Base-by-base conservation (phyloP, 2,329 filamentous ascomycete species). In the Beauveria rudraprayagi region DNA sequence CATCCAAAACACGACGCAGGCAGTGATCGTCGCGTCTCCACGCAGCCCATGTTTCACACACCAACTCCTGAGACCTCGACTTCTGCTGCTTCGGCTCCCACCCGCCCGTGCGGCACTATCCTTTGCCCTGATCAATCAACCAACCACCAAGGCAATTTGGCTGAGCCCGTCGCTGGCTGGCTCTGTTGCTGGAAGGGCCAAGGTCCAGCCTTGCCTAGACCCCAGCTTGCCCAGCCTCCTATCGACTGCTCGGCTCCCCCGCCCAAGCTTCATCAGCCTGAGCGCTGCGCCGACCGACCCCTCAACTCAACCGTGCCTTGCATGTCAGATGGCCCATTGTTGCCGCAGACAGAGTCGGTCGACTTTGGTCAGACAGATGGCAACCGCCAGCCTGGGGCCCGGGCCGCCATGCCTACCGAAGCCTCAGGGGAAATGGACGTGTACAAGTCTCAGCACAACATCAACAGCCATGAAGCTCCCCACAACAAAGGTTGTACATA, bases 41-140 rank as follows among this genome's bases (percentile, higher is more conserved):
- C 58, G 50, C 58, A 60, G 37, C 58, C 50, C 41, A 44, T 48
- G 58, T 60, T 60, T 60, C 58, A 60, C 47, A 59, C 47, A 59
- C 56, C 47, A 52, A 11, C 47, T 58, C 34, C 46, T 44, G 28
- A 34, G 30, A 34, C 30, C 11, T 34, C 10, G 30, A 34, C 30
- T 34, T 34, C 14, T n/a, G 24, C 19, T 30, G 51, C 55, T 43
- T 24, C 34, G 56, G 56, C 46, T 30, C 17, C 43, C 44, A 28
- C 46, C 56, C 47, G 24, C 24, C 46, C 46, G 34, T 58, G 56
- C 34, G 46, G 46, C 56, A 44, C 46, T 24, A 51, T 8, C 47
- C 34, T 52, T 58, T 47, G 5, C n/a, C 44, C 22, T 19, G 19
- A n/a, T 41, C 52, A 40, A 7, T 40, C 40, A 44, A 55, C 40